Percentiles rank a stretch among this genome's conserved stretches.
phyloP scores from a whole-genome alignment of 805 yeast species.

The Starmerella geochares region DNA sequence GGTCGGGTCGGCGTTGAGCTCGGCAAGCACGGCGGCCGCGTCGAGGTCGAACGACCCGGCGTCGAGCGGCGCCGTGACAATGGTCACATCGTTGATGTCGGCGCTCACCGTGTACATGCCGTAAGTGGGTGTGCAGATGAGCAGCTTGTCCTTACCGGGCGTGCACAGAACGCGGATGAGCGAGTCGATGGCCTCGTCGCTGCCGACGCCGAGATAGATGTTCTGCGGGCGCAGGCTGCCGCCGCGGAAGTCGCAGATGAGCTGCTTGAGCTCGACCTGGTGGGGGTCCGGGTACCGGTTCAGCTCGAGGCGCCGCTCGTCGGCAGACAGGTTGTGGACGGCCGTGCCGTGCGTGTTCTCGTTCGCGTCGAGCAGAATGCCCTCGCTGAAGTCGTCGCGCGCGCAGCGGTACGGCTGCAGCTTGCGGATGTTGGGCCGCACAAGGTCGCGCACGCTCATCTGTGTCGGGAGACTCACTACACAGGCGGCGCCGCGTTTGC shows the following conservation, averaged over 20 bases:
- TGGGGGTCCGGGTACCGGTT: conserved; percentile 97
- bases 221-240: conserved; percentile 49
- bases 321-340: conserved; percentile 36
- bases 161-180: conserved; percentile 71
- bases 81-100: conserved; percentile 72
- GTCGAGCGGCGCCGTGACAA: conserved; percentile 64
- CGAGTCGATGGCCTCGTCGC: conserved; percentile 90
- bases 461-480: too few relatives aligned
- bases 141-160: conserved; percentile 73
- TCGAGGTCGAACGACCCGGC: conserved; percentile 47
- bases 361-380: conserved; percentile 85
- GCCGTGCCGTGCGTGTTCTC: conserved; percentile 93
- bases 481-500: too few relatives aligned
- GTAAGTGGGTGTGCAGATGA: conserved; percentile 90
- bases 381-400: conserved; percentile 84
- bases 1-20: conserved; percentile 44
- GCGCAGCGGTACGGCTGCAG: conserved; percentile 94
- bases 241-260: conserved; percentile 64
- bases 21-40: conserved; percentile 43
- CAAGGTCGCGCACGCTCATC: conserved; percentile 39
- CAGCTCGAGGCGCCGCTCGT: conserved; percentile 47
- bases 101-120: conserved; percentile 96
- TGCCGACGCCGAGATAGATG: conserved; percentile 89
- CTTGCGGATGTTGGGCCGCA: conserved; percentile 73
- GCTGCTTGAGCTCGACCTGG: conserved; percentile 63